Base-by-base conservation (phyloP, 306 rosid genomes). In the Mimosa bimucronata region DNA sequence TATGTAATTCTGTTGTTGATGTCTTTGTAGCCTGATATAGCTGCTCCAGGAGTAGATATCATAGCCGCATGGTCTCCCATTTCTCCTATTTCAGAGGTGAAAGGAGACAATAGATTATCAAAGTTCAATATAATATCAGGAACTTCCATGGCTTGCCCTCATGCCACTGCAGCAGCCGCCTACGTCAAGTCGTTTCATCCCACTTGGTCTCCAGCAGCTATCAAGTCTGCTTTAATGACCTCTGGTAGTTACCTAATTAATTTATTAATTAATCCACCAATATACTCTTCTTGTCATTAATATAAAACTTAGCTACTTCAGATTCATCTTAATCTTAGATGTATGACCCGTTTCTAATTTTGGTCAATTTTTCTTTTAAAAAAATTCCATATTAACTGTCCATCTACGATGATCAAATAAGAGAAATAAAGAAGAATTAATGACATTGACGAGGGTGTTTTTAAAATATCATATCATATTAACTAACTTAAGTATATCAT, bases 81-180 rank as follows among this genome's bases (percentile, higher is more conserved):
- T 10, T 7, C 16, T 0, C 26, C 84, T 23, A 0, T 57, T 28
- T 52, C 86, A 1, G 0, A 0, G 1, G 2, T 8, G 8, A 0
- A 6, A 37, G 73, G 15, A 0, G 86, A 86, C 29, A 2, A 11
- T 0, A 86, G 84, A 72, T 2, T 1, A 48, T 6, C 9, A 0
- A 9, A 61, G 0, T 82, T 4, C 44, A 74, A 80, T 25, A 62
- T 86, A 8, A 2, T 42, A 1, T 68, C 85, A 0, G 88, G 90
- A 21, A 76, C 90, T 48, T 87, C 90, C 74, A 84, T 82, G 90
- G 80, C 90, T 2, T 87, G 90, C 48, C 90, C 82, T 11, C 88
- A 84, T 44, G 86, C 66, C 9, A 9, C 84, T 0, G 84, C 46
- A 3, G 80, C 23, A 2, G 90, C 88, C 2, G 86, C 89, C 19